Conservation (phyloP, 2,329 filamentous ascomycete genomes). For the Botrytis aclada region DNA sequence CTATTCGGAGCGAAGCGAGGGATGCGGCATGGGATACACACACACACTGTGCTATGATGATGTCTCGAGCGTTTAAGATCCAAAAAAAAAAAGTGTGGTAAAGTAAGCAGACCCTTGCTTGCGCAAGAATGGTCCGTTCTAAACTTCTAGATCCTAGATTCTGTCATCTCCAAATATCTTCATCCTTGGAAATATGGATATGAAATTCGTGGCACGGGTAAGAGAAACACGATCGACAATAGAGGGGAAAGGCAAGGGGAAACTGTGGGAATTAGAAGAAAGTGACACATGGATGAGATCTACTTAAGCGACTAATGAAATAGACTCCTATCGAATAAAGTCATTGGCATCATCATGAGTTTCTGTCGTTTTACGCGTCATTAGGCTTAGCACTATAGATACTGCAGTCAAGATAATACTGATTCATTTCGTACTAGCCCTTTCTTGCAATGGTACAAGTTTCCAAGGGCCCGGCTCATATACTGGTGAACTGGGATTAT, state of each 20-base stretch:
- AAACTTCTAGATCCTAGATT: constrained; percentile 12
- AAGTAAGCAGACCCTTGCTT: constrained; percentile 8
- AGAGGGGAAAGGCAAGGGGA: constrained; percentile 12
- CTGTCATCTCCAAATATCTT: constrained; percentile 10
- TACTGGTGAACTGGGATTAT: constrained; percentile 17
- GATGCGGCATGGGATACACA: neutral
- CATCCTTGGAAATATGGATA: constrained; percentile 3
- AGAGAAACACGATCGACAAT: constrained; percentile 18
- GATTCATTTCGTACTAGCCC: neutral
- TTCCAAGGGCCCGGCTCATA: constrained; percentile 20
- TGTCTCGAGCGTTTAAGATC: constrained; percentile 6
- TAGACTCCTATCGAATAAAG: neutral
- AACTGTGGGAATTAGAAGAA: neutral
- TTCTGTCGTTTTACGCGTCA: constrained; percentile 16
- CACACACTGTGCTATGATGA: constrained; percentile 9
- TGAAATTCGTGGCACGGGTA: constrained; percentile 15
- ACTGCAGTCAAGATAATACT: neutral
- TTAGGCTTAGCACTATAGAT: constrained; percentile 13
- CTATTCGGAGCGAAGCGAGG: neutral
- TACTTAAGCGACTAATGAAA: neutral
- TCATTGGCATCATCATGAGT: neutral
- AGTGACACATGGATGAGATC: constrained; percentile 9
- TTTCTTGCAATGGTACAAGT: neutral
- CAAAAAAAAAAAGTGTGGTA: neutral
- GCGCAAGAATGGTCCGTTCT: neutral